Evolutionary conservation across 371 early-diverging fungal genomes (phyloP), one percentile per base, ranked within the genome.

Genomic region (Mortierella sp.): DNA sequence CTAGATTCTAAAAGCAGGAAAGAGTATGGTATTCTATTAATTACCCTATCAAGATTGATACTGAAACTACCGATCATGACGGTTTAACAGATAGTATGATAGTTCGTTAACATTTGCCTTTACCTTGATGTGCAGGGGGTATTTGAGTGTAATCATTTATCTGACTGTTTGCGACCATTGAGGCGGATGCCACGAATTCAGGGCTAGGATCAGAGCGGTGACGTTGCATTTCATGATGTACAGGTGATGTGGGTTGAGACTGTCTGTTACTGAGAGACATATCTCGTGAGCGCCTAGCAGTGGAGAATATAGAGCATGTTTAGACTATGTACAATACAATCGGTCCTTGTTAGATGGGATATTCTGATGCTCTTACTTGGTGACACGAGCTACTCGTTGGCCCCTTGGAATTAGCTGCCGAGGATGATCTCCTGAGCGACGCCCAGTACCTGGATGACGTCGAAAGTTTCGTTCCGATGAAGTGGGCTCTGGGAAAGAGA

Each of bases 381-480:
- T 34, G 15, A 37, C 26, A 3, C 43, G 60, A 26, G 43, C 35
- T 26, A 9, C 43, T 23, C 28, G 60, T 34, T 42, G 40, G 43
- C 26, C 42, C 26, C 43, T 58, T 7, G 60, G 60, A 37, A 17
- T 8, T 45, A 6, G 6, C 13, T 34, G 28, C 3, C 45, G 42
- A 29, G 9, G 3, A 1, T 17, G 17, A 31, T 35, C 49, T 3
- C 12, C 42, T 56, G 55, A 13, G 32, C 53, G 67, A 31, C 17
- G 22, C 2, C 26, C 23, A 31, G 31, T 13, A 26, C 31, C 28
- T 5, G 55, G 55, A 22, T 9, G 28, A 35, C 45, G 42, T 10
- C 59, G 64, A 3, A 10, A 42, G 15, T 63, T 19, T 34, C 54
- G n/a, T n/a, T 69, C 70, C 22, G 40, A 60, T 28, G 66, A 8